Base-by-base conservation (phyloP, 805 yeast genomes). In the Kazachstania kunashirensis region DNA sequence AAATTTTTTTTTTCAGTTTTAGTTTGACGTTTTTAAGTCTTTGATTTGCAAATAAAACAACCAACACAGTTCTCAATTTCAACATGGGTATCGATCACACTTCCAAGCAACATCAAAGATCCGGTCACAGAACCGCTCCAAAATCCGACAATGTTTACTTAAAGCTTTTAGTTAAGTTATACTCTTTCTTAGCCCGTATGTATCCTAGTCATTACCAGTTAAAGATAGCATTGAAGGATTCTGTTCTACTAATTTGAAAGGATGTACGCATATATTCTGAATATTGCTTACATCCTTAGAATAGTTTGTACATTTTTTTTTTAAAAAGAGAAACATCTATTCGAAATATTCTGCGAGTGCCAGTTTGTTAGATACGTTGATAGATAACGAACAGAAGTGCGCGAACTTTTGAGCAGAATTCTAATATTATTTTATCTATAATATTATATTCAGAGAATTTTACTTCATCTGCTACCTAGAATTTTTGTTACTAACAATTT, bases 131-230 rank as follows among this genome's bases (percentile, higher is more conserved):
- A 76, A 73, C 81, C 67, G 96, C 96, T 71, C 99, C 98, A 75
- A 85, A 85, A 78, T 89, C 97, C 55, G 95, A 92, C 75, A 92
- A 92, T 69, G 96, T 88, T 73, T 89, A 92, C 95, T 77, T 92
- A 75, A 83, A 82, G 73, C 73, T 92, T 67, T 82, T 92, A 73
- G 97, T 89, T 70, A 89, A 89, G 82, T 77, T 92, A 62, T 92
- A 88, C 85, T 72, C 96, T 66, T 92, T 85, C 94, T 79, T 92
- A 73, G 95, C 97, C 75, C 96, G 98, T 84, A 84, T 71, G 95
- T 84, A 18, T 16, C 17, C 12, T 17, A 16, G 4, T 29, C 10
- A 12, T 12, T n/a, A 11, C 7, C 10, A 21, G 8, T 21, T 29
- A 29, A 24, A 21, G n/a, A 24, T 36, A 14, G 38, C 31, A 34